Base-by-base conservation (phyloP, 2,329 filamentous ascomycete species). In the Pyricularia sp. region DNA sequence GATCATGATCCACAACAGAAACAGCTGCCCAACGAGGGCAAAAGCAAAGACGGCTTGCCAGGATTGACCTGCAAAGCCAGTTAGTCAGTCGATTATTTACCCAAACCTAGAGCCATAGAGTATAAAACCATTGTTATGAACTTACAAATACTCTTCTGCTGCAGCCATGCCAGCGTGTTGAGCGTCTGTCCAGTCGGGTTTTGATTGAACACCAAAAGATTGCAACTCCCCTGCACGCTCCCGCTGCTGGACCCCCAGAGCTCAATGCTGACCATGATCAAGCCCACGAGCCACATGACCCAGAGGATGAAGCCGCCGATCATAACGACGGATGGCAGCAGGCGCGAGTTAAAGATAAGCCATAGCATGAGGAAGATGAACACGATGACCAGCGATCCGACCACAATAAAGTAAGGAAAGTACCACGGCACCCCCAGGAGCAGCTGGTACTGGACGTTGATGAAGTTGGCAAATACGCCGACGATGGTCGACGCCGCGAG, bases 1-100 rank as follows among this genome's bases (percentile, higher is more conserved):
- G 71, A 89, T 80, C 82, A 90, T 89, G 73, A 90, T 86, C 88
- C 88, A 90, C n/a, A 90, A 74, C 70, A 89, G 76, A 71, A 90
- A 90, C 0, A 89, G 78, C 23, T 78, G 79, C 0, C 88, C 88
- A 1, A 88, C 83, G 28, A 91, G 76, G 23, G 83, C 83, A 75
- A 90, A 88, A 0, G 87, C 83, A 77, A 90, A 91, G 1, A 86
- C 85, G 1, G 88, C 83, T 73, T 88, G 84, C 88, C 88, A 90
- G 63, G 83, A 83, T 77, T 88, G 85, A 76, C 85, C 85, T 87
- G 67, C 28, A 64, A 36, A 4, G 12, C 9, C 11, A 20, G 7
- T 58, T 14, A 68, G 20, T n/a, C 12, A 26, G 2, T 12, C 12
- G 33, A 36, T 36, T 26, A 20, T 17, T 28, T 30, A 1, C 2